Evolutionary conservation across 257 asterid species (phyloP).

Genomic region (Rubia yunnanensis): DNA sequence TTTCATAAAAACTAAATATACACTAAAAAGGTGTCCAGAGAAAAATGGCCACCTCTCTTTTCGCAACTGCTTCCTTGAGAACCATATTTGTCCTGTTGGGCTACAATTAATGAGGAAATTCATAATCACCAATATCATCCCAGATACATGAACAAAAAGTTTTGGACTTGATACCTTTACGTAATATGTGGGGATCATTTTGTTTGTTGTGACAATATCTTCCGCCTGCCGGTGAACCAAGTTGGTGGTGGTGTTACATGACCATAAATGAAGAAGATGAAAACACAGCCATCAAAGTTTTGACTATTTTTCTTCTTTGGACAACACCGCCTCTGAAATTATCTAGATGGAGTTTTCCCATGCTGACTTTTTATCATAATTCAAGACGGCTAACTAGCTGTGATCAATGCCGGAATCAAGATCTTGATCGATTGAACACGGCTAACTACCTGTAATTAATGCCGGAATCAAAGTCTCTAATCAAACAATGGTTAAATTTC

Average conservation of each 20-base stretch:
- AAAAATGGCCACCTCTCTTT: background rate
- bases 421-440: no score
- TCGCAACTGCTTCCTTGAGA: background rate
- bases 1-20: no score
- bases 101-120: background rate
- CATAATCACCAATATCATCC: background rate
- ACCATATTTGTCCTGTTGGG: background rate
- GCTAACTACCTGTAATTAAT: background rate
- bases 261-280: background rate
- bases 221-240: slow-evolving; percentile 13
- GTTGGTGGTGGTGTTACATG: background rate
- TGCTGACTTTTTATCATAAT: background rate
- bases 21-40: no score
- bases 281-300: background rate
- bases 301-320: background rate
- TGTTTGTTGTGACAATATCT: slow-evolving; percentile 5
- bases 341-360: slow-evolving; percentile 3
- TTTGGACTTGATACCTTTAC: slow-evolving; percentile 10
- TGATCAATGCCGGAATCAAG: no score
- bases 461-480: background rate
- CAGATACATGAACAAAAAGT: slow-evolving; percentile 34
- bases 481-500: no score
- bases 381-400: background rate
- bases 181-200: slow-evolving; percentile 30
- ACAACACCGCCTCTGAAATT: background rate